phyloP scores from a whole-genome alignment of 2,329 filamentous ascomycete species.

The Polychaeton citri region DNA sequence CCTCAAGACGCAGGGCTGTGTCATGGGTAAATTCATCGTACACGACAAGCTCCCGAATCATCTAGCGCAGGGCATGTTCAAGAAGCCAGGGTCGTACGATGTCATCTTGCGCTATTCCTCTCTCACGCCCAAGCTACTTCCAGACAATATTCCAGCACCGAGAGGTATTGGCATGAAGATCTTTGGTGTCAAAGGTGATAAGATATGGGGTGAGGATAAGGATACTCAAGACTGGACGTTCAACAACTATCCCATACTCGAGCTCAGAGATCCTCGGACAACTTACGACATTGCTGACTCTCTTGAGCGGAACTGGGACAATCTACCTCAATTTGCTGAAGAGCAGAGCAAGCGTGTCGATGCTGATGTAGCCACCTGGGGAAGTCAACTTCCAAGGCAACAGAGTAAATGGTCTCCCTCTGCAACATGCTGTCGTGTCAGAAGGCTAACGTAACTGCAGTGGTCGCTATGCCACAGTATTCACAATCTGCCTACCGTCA shows the following conservation, averaged over 20 bases:
- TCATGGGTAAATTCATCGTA: constrained; percentile 20
- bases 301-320: constrained; percentile 22
- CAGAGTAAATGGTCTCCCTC: constrained; percentile 11
- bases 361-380: constrained; percentile 18
- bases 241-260: constrained; percentile 21
- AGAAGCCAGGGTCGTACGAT: constrained; percentile 20
- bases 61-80: constrained; percentile 25
- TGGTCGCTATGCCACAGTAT: constrained; percentile 22
- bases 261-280: constrained; percentile 17
- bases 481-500: constrained; percentile 23
- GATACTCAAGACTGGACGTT: constrained; percentile 22
- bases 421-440: neutral
- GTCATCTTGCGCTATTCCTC: constrained; percentile 25
- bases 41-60: constrained; percentile 21
- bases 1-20: constrained; percentile 23
- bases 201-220: constrained; percentile 23
- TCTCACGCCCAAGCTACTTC: constrained; percentile 23
- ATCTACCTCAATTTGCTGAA: constrained; percentile 17
- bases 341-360: constrained; percentile 17
- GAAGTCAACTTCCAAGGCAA: constrained; percentile 16
- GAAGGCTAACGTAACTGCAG: constrained; percentile 3
- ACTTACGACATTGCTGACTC: constrained; percentile 22
- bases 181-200: constrained; percentile 23
- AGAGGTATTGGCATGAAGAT: constrained; percentile 24
- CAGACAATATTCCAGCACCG: constrained; percentile 22